phyloP scores from a whole-genome alignment of 2,329 filamentous ascomycete species.

The Sporothrix humicola region DNA sequence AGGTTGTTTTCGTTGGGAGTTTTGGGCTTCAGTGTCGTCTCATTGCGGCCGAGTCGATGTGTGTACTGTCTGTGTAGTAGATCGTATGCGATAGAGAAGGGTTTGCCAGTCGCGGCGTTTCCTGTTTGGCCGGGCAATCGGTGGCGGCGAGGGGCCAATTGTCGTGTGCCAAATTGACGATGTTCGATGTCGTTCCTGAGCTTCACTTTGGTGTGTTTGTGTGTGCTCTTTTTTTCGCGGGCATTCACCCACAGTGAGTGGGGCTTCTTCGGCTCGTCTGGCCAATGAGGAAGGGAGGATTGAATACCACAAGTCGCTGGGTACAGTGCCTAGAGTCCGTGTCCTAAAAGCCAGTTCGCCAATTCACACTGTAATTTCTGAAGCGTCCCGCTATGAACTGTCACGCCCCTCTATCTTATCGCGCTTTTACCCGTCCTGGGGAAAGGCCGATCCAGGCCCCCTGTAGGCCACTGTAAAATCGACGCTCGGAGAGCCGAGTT shows the following conservation, averaged over 20 bases:
- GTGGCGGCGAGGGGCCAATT: slow-evolving; percentile 2
- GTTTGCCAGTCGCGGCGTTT: not conserved
- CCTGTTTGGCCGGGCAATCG: not conserved
- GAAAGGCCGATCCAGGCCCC: slow-evolving; percentile 28
- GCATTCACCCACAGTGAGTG: not conserved
- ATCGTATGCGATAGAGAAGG: too few species aligned
- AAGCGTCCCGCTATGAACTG: not conserved
- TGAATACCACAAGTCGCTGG: slow-evolving; percentile 3
- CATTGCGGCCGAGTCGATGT: not conserved
- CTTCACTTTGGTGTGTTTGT: slow-evolving; percentile 13
- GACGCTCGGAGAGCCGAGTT: slow-evolving; percentile 1
- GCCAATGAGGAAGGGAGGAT: slow-evolving; percentile 22
- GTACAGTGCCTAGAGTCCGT: not conserved
- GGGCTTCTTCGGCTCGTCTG: not conserved
- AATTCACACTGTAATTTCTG: slow-evolving; percentile 8
- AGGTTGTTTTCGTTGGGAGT: not conserved
- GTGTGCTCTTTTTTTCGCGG: slow-evolving; percentile 25
- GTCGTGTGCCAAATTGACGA: not conserved
- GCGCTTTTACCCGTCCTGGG: slow-evolving; percentile 17
- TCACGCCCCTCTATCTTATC: slow-evolving; percentile 17
- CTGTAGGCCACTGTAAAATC: slow-evolving; percentile 21
- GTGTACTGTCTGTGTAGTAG: not conserved
- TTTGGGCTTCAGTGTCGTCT: not conserved
- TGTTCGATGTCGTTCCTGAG: slow-evolving; percentile 9
- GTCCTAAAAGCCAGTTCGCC: not conserved